Evolutionary conservation across 2,329 filamentous ascomycete genomes (phyloP).

Genomic region (Botrytis porri): DNA sequence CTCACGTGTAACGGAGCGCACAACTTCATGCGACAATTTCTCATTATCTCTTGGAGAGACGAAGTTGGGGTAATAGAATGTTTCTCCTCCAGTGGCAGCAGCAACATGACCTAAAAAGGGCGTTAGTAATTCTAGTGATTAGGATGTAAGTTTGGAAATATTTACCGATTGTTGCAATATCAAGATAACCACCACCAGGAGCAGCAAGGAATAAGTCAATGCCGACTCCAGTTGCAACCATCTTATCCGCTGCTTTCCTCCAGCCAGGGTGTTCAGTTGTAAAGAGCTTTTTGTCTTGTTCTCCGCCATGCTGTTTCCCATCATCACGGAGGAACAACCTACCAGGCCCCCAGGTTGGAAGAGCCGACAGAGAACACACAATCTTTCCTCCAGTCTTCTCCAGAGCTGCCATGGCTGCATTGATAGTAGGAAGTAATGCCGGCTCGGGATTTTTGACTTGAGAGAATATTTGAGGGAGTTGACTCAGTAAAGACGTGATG

Average conservation of each 20-base stretch:
- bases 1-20: constrained; percentile 81
- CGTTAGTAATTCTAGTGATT: constrained; percentile 22
- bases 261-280: constrained; percentile 86
- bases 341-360: constrained; percentile 90
- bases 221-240: constrained; percentile 83
- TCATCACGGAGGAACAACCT: constrained; percentile 83
- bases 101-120: constrained; percentile 69
- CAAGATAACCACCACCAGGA: constrained; percentile 84
- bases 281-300: constrained; percentile 88
- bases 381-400: constrained; percentile 89
- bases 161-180: constrained; percentile 84
- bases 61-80: constrained; percentile 97
- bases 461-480: constrained; percentile 82
- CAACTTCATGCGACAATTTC: constrained; percentile 80
- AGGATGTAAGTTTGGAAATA: background rate
- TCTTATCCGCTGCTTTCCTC: constrained; percentile 81
- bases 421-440: constrained; percentile 78
- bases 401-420: constrained; percentile 79
- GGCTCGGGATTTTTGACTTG: constrained; percentile 88
- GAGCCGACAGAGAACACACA: constrained; percentile 78
- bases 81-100: constrained; percentile 87
- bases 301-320: constrained; percentile 78
- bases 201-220: constrained; percentile 93
- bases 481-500: constrained; percentile 81
- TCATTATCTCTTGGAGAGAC: constrained; percentile 79